Evolutionary conservation across 257 asterid genomes (phyloP), one percentile per base, ranked within the genome.

Genomic region (Solanum piurae): DNA sequence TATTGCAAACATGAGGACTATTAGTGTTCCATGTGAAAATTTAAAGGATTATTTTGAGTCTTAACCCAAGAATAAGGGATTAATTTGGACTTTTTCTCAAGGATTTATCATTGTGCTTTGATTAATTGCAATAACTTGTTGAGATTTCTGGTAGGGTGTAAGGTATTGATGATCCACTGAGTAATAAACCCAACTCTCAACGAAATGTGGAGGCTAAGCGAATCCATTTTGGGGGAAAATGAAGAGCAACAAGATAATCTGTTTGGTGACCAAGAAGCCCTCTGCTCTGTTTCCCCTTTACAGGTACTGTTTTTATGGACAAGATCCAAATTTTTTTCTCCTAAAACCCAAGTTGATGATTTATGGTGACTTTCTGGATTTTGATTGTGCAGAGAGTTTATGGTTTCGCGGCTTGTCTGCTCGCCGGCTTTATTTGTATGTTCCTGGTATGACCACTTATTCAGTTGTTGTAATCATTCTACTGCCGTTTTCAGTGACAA

Each of bases 371-470:
- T 62, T 27, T 60, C 80, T 52, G 83, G 31, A 20, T 62, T 88
- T 49, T 87, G 72, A 83, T 86, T 89, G 93, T 33, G 90, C 98
- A 97, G 99, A 95, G 99, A 89, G 80, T 95, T 34, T 97, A 97
- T 88, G 99, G 92, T 36, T 97, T 95, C 87, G 98, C 94, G 37
- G 99, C 96, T 52, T 93, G 95, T 92, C 89, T 93, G 73, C 91
- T 95, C 64, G 96, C 96, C 84, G 99, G 99, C 40, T 88, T 95
- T 89, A 86, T 93, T 72, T 95, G 90, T 90, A 91, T 94, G 94
- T 89, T 97, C 90, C 92, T 97, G 99, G 99, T 97, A 95, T n/a
- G 94, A 20, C 84, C 42, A 89, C 20, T 27, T 87, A 6, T 29
- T 33, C 66, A 76, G 60, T 76, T 4, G 4, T 49, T 36, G 31